phyloP scores from a whole-genome alignment of 306 rosid species.

The Sicyos edulis region DNA sequence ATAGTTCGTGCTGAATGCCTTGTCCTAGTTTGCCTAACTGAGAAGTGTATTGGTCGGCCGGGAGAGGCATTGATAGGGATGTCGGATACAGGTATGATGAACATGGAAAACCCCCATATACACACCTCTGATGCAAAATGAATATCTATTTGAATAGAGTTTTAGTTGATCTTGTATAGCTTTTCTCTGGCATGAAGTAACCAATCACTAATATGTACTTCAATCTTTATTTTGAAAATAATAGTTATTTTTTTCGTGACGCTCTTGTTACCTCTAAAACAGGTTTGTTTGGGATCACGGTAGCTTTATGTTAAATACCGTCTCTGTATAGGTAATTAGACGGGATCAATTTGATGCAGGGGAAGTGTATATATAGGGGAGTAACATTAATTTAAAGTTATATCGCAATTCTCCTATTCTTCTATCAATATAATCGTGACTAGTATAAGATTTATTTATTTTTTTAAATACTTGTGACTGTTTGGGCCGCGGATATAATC shows the following conservation, averaged over 20 bases:
- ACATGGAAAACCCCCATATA: conserved; percentile 5
- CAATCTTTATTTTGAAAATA: neutral
- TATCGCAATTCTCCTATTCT: no score
- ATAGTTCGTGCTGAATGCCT: conserved; percentile 15
- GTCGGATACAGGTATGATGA: conserved; percentile 15
- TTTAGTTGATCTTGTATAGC: neutral
- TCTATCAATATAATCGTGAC: no score
- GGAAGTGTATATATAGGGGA: no score
- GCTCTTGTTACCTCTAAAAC: no score
- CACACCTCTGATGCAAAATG: neutral
- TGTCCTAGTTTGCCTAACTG: neutral
- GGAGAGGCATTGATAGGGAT: conserved; percentile 11
- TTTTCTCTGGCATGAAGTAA: neutral
- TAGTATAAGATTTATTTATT: no score
- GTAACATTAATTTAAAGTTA: no score
- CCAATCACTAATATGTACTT: neutral
- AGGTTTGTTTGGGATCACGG: no score
- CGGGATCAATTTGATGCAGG: no score
- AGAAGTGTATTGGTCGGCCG: neutral
- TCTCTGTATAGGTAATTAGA: no score
- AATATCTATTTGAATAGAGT: neutral
- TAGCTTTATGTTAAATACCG: no score
- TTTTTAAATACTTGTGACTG: no score
- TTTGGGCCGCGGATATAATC: no score
- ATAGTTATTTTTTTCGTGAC: neutral